These are phyloP conservation scores for Ceratocystis papillata DNA, from an alignment of 2,329 filamentous ascomycete species.

Conservation along the genomic window DNA sequence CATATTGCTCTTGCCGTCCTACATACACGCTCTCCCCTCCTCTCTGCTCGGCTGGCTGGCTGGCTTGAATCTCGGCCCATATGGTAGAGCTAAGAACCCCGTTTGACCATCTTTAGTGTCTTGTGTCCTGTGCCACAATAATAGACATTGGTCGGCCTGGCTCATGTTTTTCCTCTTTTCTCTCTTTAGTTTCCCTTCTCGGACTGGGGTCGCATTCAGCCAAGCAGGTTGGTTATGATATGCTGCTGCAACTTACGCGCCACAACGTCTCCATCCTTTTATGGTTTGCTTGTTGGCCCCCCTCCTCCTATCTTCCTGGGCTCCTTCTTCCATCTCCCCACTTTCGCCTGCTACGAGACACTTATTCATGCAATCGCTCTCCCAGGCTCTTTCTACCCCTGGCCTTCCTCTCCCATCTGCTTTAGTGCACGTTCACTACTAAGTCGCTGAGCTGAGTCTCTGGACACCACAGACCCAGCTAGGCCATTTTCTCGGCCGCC, in stretches of 20 bases:
- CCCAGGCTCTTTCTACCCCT: background rate
- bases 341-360: background rate
- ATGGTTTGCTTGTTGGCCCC: background rate
- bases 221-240: background rate
- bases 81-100: no score
- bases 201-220: background rate
- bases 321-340: background rate
- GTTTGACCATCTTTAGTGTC: no score
- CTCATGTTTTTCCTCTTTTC: background rate
- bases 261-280: background rate
- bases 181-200: background rate
- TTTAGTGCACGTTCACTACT: background rate
- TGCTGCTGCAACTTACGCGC: constrained; percentile 1
- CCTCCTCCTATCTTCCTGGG: background rate
- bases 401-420: constrained; percentile 4
- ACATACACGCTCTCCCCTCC: background rate
- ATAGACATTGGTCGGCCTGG: background rate
- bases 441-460: background rate
- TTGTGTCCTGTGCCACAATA: background rate
- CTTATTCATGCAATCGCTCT: background rate
- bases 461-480: background rate
- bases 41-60: no score
- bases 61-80: no score
- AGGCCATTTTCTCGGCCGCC: background rate
- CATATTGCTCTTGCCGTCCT: background rate